Evolutionary conservation across 202 grass and related monocot genomes (phyloP), one percentile per base, ranked within the genome.

Genomic region (Sporobolus alterniflorus): DNA sequence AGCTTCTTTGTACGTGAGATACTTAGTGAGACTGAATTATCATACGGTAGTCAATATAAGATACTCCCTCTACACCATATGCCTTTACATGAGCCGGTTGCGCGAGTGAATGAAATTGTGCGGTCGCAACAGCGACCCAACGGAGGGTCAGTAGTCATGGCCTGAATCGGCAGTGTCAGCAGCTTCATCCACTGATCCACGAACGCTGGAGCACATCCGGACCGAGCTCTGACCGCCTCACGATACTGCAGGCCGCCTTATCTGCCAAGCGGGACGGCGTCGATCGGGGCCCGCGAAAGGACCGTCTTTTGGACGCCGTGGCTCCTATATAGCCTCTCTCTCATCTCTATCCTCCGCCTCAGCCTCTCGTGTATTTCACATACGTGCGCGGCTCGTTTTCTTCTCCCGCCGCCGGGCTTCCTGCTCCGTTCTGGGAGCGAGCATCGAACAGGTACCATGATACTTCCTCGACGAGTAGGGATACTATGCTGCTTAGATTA

Each of bases 291-390:
- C 82, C 72, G 8, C 55, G 17, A 25, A 46, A 71, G 70, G 47
- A 3, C 15, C 9, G 44, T 25, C 70, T 36, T 14, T 50, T 81
- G 84, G 85, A 57, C 71, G 11, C 42, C 50, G 14, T 70, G 73
- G 60, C 67, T 85, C 77, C 66, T 91, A 91, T 88, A 91, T 82
- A 91, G 60, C 51, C 77, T 48, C n/a, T n/a, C n/a, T 18, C 74
- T 62, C 85, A 6, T 62, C 39, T 77, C 77, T 82, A 88, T 85
- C 89, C 22, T 7, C 7, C 17, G n/a, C 11, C 16, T 9, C 67
- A 48, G 55, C 30, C 75, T 51, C 67, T 21, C 59, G 44, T 88
- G 51, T 88, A 52, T 75, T 29, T 59, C 6, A 31, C 48, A 15
- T 74, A 50, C 80, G 86, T 50, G 68, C 75, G 55, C 29, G 39